phyloP scores from a whole-genome alignment of 2,329 filamentous ascomycete species.

The Mariannaea sp. region DNA sequence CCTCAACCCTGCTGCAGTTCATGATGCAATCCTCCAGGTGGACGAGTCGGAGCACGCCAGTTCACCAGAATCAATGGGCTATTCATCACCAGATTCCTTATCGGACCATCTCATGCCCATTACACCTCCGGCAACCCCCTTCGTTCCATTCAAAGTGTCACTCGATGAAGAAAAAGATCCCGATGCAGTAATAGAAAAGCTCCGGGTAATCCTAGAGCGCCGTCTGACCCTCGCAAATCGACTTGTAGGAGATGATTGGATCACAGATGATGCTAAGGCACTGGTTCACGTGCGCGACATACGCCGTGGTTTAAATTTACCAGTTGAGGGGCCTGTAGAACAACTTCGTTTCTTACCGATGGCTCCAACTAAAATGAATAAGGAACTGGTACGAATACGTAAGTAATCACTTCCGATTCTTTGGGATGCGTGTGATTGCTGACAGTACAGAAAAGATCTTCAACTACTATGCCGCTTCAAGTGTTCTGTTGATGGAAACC shows the following conservation, averaged over 20 bases:
- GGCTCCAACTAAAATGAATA: slow-evolving; percentile 49
- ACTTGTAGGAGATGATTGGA: slow-evolving; percentile 39
- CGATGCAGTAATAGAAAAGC: slow-evolving; percentile 37
- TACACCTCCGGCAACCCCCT: slow-evolving; percentile 23
- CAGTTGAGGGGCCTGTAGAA: slow-evolving; percentile 39
- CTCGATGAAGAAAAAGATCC: slow-evolving; percentile 37
- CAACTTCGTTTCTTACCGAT: slow-evolving; percentile 49
- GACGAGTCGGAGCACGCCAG: slow-evolving; percentile 28
- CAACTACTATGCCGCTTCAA: slow-evolving; percentile 57
- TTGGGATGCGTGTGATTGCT: neutral
- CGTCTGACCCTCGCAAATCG: slow-evolving; percentile 39
- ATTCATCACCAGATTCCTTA: slow-evolving; percentile 4
- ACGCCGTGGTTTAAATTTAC: slow-evolving; percentile 26
- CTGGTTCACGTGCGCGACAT: slow-evolving; percentile 12
- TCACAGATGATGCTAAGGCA: slow-evolving; percentile 10
- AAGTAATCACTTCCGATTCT: slow-evolving; percentile 23
- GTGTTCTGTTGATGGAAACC: slow-evolving; percentile 54
- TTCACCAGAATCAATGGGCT: slow-evolving; percentile 10
- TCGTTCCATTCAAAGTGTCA: slow-evolving; percentile 34
- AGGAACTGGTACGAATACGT: slow-evolving; percentile 56
- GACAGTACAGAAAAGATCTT: slow-evolving; percentile 45
- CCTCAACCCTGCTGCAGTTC: slow-evolving; percentile 43
- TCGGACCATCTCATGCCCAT: slow-evolving; percentile 3
- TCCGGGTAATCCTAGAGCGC: slow-evolving; percentile 39
- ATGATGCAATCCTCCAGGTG: slow-evolving; percentile 43